Evolutionary conservation across 2,329 filamentous ascomycete genomes (phyloP), one percentile per base, ranked within the genome.

Genomic region (Cordyceps fumosorosea): DNA sequence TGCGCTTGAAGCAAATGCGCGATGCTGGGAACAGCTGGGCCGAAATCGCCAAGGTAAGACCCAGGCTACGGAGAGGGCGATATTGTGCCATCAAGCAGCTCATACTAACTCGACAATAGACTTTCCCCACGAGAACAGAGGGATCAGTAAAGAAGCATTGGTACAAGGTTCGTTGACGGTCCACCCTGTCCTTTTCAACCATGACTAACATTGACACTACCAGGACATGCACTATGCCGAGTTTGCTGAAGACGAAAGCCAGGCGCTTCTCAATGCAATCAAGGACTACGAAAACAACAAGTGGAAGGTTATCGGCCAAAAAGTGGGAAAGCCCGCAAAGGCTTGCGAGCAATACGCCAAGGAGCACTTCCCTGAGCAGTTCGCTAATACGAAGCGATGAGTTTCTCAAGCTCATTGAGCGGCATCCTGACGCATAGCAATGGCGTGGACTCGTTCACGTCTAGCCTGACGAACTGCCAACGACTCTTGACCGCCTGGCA

Each of bases 211-310:
- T 18, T 20, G 37, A 20, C n/a, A 45, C 12, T 6, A 14, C 6
- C 7, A 95, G 90, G 95, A 99, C 70, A 99, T 99, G 95, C 95
- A 99, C 74, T 98, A 98, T 74, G 95, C 95, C 67, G 95, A 98
- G 73, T 98, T 99, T 74, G 93, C 91, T 56, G 93, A 97, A 80
- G 92, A 98, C 72, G 95, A 97, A 85, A 91, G 87, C 71, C 84
- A 87, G 69, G 89, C 90, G 44, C 78, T 99, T 63, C 84, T 96
- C 67, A 91, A 90, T 66, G 95, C 95, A 34, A 99, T 99, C 78
- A 97, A 96, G 77, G 95, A 99, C 74, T 98, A 98, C 77, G 95
- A 99, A 74, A 89, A 91, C 72, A 97, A 96, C 76, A 98, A 98
- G 75, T 99, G 95, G 95, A 98, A 98, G 78, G 87, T 89, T 29